Evolutionary conservation across 176 grass and related monocot genomes (phyloP).

Genomic region (Hordeum marinum): DNA sequence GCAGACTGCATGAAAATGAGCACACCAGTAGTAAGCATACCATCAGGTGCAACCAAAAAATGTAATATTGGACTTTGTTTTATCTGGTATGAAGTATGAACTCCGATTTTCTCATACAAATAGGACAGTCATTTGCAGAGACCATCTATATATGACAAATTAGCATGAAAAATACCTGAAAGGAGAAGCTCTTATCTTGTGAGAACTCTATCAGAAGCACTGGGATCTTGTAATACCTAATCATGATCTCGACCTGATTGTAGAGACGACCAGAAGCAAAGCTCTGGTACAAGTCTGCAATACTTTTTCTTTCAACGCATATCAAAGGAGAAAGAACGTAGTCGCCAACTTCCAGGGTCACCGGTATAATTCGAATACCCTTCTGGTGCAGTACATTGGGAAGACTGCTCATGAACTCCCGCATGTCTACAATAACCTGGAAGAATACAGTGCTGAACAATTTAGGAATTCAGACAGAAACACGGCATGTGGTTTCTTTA

Average conservation of each 20-base stretch:
- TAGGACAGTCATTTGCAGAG: background rate
- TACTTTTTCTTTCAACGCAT: constrained; percentile 97
- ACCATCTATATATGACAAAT: background rate
- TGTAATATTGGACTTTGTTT: too few species aligned
- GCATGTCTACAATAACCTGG: constrained; percentile 95
- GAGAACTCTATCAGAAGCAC: constrained; percentile 97
- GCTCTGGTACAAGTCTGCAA: constrained; percentile 85
- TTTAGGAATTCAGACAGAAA: constrained; percentile 19
- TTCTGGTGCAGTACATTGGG: constrained; percentile 94
- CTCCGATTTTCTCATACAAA: background rate
- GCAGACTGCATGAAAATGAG: constrained; percentile 54
- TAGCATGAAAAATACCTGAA: constrained; percentile 60
- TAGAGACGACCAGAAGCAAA: constrained; percentile 95
- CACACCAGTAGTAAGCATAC: constrained; percentile 26
- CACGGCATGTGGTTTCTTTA: background rate
- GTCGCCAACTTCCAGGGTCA: constrained; percentile 92
- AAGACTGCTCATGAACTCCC: constrained; percentile 98
- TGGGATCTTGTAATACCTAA: constrained; percentile 91
- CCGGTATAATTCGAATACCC: constrained; percentile 79
- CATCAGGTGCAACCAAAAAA: background rate
- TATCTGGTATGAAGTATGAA: too few species aligned
- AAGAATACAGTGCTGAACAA: constrained; percentile 19
- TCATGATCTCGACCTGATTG: constrained; percentile 87
- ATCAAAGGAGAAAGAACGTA: constrained; percentile 95
- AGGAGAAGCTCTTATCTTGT: constrained; percentile 96